Percentiles rank a stretch among this genome's conserved stretches.
Evolutionary conservation across 257 asterid genomes (phyloP).

Genomic region (Petrea volubilis): DNA sequence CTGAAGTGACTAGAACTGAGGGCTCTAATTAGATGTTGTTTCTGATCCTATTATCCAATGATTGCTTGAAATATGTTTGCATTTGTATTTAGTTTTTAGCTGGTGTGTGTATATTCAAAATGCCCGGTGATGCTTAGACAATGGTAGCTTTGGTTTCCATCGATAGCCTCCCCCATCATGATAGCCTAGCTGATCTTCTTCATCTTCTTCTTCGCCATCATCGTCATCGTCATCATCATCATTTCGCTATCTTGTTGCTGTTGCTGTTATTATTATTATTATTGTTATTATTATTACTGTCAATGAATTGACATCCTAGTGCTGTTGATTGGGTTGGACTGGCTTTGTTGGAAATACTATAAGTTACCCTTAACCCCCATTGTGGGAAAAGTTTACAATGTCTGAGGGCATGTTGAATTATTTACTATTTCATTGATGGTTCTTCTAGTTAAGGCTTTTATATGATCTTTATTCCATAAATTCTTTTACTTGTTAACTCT

Average conservation of each 20-base stretch:
- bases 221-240: background rate
- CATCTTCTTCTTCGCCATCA: background rate
- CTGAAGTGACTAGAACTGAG: background rate
- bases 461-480: background rate
- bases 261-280: slow-evolving; percentile 8
- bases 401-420: slow-evolving; percentile 22
- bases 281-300: slow-evolving; percentile 8
- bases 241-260: background rate
- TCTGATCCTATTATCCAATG: background rate
- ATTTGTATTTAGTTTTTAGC: background rate
- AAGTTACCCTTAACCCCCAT: background rate
- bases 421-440: background rate
- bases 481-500: background rate
- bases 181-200: background rate
- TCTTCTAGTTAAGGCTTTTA: background rate
- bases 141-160: slow-evolving; percentile 20
- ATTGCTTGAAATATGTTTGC: too few relatives aligned
- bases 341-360: slow-evolving; percentile 27
- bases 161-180: slow-evolving; percentile 21
- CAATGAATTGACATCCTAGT: background rate
- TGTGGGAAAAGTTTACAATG: background rate
- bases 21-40: background rate
- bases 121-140: slow-evolving; percentile 17
- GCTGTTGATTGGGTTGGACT: slow-evolving; percentile 19
- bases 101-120: background rate